Conservation (phyloP, 2,329 filamentous ascomycete species). For the Thyridium curvatum region DNA sequence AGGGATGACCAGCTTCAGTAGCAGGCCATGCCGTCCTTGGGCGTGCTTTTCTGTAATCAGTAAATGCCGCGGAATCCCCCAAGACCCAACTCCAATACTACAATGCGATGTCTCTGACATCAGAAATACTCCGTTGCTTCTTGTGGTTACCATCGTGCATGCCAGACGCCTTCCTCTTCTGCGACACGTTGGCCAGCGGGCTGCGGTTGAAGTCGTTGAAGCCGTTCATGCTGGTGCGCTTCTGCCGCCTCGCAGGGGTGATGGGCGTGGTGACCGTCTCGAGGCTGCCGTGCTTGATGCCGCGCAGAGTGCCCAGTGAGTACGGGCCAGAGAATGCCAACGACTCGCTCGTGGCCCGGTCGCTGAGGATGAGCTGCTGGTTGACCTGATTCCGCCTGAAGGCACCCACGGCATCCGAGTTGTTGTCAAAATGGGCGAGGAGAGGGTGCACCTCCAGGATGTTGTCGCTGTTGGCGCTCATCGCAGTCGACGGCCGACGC, state of each 20-base stretch:
- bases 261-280: constrained; percentile 61
- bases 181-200: constrained; percentile 39
- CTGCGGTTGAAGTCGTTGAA: constrained; percentile 35
- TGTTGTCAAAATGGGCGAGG: constrained; percentile 61
- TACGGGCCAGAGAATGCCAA: constrained; percentile 56
- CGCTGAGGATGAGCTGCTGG: constrained; percentile 53
- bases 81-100: constrained; percentile 2
- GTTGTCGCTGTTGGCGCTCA: constrained; percentile 40
- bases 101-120: constrained; percentile 34
- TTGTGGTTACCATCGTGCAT: constrained; percentile 40
- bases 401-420: constrained; percentile 63
- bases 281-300: constrained; percentile 60
- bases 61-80: constrained; percentile 2
- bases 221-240: constrained; percentile 28
- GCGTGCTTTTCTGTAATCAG: constrained; percentile 13
- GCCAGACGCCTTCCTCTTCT: constrained; percentile 50
- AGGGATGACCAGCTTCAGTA: constrained; percentile 15
- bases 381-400: constrained; percentile 67
- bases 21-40: constrained; percentile 20
- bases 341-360: constrained; percentile 55
- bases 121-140: constrained; percentile 52
- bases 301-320: constrained; percentile 53
- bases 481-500: constrained; percentile 29
- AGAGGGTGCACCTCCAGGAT: constrained; percentile 40
- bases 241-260: constrained; percentile 58